These are phyloP conservation scores for Dryas integrifolia DNA, from an alignment of 331 rosid genomes.

Conservation along the genomic window DNA sequence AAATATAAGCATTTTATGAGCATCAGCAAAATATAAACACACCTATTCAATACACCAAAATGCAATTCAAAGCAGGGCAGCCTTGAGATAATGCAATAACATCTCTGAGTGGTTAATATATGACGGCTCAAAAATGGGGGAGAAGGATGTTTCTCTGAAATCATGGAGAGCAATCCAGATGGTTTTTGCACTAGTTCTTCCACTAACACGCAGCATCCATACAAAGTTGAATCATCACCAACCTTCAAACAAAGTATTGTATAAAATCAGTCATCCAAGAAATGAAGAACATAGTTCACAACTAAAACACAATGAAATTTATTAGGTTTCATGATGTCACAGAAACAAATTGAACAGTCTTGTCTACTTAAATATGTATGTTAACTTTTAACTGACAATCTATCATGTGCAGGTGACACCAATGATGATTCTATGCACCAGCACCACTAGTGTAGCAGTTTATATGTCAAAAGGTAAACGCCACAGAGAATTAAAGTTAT, in stretches of 20 bases:
- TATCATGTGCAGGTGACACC: neutral
- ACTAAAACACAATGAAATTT: neutral
- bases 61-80: constrained; percentile 87
- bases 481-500: neutral
- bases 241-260: constrained; percentile 46
- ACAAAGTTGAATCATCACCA: constrained; percentile 86
- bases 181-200: constrained; percentile 93
- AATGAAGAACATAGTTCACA: neutral
- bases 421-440: neutral
- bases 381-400: neutral
- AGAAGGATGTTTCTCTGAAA: constrained; percentile 62
- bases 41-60: constrained; percentile 95
- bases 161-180: constrained; percentile 75
- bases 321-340: neutral
- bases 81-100: constrained; percentile 93
- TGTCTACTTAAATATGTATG: neutral
- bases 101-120: constrained; percentile 78
- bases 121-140: constrained; percentile 63
- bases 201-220: constrained; percentile 93
- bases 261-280: constrained; percentile 9
- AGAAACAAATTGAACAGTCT: neutral
- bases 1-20: neutral
- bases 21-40: constrained; percentile 19
- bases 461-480: neutral
- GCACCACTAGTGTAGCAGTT: neutral